Evolutionary conservation across 305 asterid genomes (phyloP).

Genomic region (Petunia hybrid): DNA sequence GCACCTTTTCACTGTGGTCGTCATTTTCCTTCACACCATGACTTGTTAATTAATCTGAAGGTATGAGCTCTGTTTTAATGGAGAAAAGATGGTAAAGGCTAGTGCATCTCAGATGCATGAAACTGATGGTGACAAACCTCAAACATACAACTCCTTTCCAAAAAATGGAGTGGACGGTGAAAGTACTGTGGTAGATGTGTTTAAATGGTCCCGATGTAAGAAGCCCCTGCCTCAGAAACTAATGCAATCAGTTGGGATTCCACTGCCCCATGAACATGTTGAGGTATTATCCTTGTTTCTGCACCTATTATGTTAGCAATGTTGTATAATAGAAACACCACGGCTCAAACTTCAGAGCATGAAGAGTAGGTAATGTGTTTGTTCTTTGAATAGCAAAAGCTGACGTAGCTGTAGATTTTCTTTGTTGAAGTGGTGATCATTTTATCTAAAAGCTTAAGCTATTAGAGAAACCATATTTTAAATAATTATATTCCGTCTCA

Average conservation of each 20-base stretch:
- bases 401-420: neutral
- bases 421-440: neutral
- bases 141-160: conserved; percentile 44
- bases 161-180: conserved; percentile 63
- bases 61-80: conserved; percentile 90
- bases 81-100: conserved; percentile 73
- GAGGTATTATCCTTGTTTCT: conserved; percentile 61
- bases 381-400: conserved; percentile 5
- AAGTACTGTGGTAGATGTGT: conserved; percentile 62
- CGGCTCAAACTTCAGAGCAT: neutral
- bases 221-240: conserved; percentile 72
- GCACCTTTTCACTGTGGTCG: neutral
- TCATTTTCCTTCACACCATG: conserved; percentile 29
- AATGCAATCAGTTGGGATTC: conserved; percentile 78
- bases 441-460: too few relatives aligned
- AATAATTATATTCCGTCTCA: too few relatives aligned
- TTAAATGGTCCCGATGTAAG: conserved; percentile 88
- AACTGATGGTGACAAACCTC: conserved; percentile 67
- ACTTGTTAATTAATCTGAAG: conserved; percentile 50
- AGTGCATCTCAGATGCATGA: conserved; percentile 58
- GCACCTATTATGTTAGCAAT: conserved; percentile 3
- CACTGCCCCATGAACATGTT: conserved; percentile 75
- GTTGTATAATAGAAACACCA: neutral
- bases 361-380: neutral
- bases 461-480: too few relatives aligned